Evolutionary conservation across 768 basidiomycete species (phyloP), one percentile per base, ranked within the genome.

Genomic region (Gloeostereum incarnatum): DNA sequence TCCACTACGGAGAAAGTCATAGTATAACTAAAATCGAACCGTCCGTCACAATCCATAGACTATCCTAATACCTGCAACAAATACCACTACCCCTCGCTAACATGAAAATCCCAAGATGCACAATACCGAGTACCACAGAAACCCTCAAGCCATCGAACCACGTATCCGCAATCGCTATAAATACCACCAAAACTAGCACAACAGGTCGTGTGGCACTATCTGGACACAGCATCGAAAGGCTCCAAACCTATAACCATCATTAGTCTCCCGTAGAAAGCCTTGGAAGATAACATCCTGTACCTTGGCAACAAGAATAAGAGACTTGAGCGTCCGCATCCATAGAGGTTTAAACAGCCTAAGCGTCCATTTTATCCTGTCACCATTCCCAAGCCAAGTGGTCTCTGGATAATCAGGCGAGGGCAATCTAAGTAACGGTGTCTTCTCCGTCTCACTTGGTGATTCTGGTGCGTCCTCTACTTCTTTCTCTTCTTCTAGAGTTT

Each of bases 231-330:
- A 47, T 48, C 26, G 38, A 14, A 3, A 57, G 25, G 19, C 37
- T 39, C 10, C 34, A 10, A 7, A 44, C 34, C 43, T 44, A 16
- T 21, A 25, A 30, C 6, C 19, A 4, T 3, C 3, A 16, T 8
- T 18, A 41, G 19, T 23, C 18, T 11, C 9, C 18, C 13, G 2
- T 5, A 36, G 35, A 21, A 17, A 24, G 17, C 29, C 1, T 23
- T 43, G 17, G 44, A 9, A n/a, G 26, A 19, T 4, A 18, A 26
- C 14, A 16, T 6, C 17, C 41, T 44, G 6, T 31, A 56, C 58
- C 49, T 60, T 60, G 22, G 45, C 38, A 17, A 52, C 42, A 25
- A 60, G 45, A 6, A 60, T 43, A 33, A 48, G 53, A 14, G 55
- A 54, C 44, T 58, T 58, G 25, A 50, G 21, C 8, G 44, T 36